Conservation (phyloP, 177 flowering plant species). For the Viscum album region DNA sequence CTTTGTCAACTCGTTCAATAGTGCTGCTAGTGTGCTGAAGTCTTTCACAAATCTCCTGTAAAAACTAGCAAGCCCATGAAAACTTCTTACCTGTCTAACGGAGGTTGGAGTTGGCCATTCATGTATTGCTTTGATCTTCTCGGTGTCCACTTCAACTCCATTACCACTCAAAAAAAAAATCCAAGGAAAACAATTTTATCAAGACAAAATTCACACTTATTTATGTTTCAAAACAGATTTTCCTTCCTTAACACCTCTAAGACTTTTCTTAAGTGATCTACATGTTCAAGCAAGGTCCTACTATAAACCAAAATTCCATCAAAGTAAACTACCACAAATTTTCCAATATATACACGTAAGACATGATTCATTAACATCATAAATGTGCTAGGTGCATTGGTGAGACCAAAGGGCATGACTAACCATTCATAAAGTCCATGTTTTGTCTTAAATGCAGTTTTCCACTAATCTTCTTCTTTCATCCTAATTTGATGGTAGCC, state of each 20-base stretch:
- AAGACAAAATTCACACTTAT: background rate
- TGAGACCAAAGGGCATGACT: background rate
- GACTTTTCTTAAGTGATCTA: background rate
- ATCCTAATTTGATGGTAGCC: background rate
- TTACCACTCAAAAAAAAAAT: background rate
- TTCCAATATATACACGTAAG: background rate
- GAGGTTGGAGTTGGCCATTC: background rate
- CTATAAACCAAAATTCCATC: background rate
- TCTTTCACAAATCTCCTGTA: background rate
- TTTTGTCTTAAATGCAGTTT: background rate
- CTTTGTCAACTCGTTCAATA: background rate
- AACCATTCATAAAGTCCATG: background rate
- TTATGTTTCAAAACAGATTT: background rate
- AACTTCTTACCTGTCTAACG: background rate
- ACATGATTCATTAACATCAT: conserved; percentile 1
- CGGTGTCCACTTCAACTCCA: background rate
- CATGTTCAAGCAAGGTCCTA: background rate
- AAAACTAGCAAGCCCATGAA: background rate
- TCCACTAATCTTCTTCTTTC: background rate
- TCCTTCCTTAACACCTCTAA: background rate
- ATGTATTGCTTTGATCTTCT: background rate
- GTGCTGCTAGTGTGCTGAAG: background rate
- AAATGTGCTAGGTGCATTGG: conserved; percentile 1
- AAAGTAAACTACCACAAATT: conserved; percentile 2
- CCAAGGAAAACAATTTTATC: background rate